Evolutionary conservation across 202 grass and related monocot genomes (phyloP).

Genomic region (Digitaria exilis): DNA sequence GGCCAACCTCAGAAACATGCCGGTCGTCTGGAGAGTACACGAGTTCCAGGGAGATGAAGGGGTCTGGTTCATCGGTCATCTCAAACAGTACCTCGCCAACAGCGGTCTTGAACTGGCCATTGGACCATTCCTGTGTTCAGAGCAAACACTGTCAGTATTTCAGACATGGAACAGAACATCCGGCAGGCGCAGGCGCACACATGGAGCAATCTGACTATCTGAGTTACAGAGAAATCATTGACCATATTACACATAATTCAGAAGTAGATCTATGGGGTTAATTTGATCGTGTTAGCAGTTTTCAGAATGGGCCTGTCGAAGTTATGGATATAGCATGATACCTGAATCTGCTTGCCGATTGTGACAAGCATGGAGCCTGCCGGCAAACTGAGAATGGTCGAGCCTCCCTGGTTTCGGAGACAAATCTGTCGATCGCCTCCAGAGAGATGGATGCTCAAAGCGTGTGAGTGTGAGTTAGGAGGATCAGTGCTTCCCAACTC

Average conservation of each 20-base stretch:
- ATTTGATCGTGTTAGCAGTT: neutral
- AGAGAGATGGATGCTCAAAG: constrained; percentile 63
- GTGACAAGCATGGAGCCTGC: constrained; percentile 71
- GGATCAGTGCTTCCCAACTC: constrained; percentile 48
- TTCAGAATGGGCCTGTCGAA: neutral
- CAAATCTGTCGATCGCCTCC: constrained; percentile 59
- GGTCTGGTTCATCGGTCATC: constrained; percentile 53
- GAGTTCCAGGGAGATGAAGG: constrained; percentile 73
- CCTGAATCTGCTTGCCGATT: constrained; percentile 72
- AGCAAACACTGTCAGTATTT: constrained; percentile 39
- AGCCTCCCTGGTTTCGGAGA: constrained; percentile 52
- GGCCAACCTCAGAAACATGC: constrained; percentile 29
- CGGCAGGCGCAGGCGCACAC: neutral
- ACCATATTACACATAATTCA: too few species aligned
- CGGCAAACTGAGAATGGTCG: constrained; percentile 49
- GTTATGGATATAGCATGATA: constrained; percentile 11
- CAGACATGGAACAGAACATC: constrained; percentile 21
- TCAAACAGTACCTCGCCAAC: constrained; percentile 65
- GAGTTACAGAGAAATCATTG: constrained; percentile 8
- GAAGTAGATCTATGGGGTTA: neutral
- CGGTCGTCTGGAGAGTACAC: constrained; percentile 57
- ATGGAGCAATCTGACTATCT: neutral
- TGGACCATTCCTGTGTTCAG: constrained; percentile 74
- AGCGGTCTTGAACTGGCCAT: constrained; percentile 68
- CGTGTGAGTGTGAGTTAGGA: constrained; percentile 40